Conservation (phyloP, 306 rosid genomes). For the Cicer cuneatum region DNA sequence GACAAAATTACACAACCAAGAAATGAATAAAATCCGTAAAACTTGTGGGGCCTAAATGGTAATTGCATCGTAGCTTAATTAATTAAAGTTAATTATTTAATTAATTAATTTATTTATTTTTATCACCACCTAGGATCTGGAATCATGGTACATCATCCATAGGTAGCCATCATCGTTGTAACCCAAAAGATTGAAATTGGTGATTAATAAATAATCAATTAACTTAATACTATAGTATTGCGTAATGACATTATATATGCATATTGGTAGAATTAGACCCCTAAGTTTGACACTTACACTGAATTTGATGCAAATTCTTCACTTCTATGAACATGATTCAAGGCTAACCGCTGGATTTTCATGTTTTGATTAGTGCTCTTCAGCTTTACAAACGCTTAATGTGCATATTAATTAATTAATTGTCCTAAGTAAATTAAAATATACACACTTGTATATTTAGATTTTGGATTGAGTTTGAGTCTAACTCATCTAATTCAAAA, state of each 20-base stretch:
- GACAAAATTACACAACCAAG: conserved; percentile 34
- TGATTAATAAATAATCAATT: conserved; percentile 41
- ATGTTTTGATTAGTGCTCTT: conserved; percentile 43
- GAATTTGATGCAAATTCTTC: conserved; percentile 74
- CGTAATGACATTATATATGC: background rate
- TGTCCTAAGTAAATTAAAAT: conserved; percentile 14
- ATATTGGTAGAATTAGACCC: conserved; percentile 43
- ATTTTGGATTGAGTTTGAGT: too few relatives aligned
- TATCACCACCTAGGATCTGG: conserved; percentile 64
- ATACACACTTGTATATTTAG: background rate
- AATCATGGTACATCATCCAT: conserved; percentile 49
- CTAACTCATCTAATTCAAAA: too few relatives aligned
- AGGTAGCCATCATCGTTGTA: conserved; percentile 41
- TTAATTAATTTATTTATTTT: conserved; percentile 32
- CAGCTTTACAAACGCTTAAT: conserved; percentile 28
- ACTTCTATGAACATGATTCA: conserved; percentile 60
- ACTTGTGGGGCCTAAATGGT: conserved; percentile 44
- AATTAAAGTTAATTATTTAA: background rate
- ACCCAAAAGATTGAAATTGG: conserved; percentile 37
- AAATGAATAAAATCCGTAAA: conserved; percentile 10
- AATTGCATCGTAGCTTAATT: background rate
- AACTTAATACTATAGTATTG: conserved; percentile 8
- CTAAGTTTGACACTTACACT: conserved; percentile 65
- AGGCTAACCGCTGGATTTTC: conserved; percentile 49
- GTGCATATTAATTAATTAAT: conserved; percentile 28